Base-by-base conservation (phyloP, 148 eudicot species). In the Fagopyrum esculentum region DNA sequence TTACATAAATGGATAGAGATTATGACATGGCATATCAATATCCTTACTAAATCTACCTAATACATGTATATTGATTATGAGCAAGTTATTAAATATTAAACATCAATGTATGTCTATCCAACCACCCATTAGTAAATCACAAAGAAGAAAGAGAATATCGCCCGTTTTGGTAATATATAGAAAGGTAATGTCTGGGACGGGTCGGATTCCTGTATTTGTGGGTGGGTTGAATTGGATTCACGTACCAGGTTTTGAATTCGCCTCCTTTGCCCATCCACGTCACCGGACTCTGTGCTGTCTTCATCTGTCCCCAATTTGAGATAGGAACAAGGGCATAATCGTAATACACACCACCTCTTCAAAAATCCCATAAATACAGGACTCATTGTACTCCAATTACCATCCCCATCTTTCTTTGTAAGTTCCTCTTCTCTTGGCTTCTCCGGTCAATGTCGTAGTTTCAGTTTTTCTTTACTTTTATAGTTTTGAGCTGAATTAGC, bases 251-350 rank as follows among this genome's bases (percentile, higher is more conserved):
- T 72, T 72, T 49, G 44, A 59, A 13, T 48, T 50, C 43, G 35
- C 74, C 56, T 47, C 59, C 45, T 52, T 50, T 50, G 47, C 3
- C 8, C 74, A 9, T 47, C 45, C 59, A 72, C 74, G 60, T 45
- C 40, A 35, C 40, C 40, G 3, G 40, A 1, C 40, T 35, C 59
- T 72, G 26, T 43, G 16, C 47, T 40, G 47, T 66, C 71, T 15
- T 40, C 17, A 11, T 35, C 19, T 66, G 47, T 17, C 71, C 4
- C 71, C 46, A 40, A 12, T 13, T 35, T 2, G 9, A 22, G 17
- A 43, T 8, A 44, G 26, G 16, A 3, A 10, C 9, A 66, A 46
- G 45, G 71, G 47, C 9, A 66, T 8, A 35, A 35, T 66, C 19
- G 71, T 43, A 15, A 66, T 66, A 35, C 47, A 15, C 47, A 35